Conservation (phyloP, 108 stramenopile species). For the Nitzschia sp. region DNA sequence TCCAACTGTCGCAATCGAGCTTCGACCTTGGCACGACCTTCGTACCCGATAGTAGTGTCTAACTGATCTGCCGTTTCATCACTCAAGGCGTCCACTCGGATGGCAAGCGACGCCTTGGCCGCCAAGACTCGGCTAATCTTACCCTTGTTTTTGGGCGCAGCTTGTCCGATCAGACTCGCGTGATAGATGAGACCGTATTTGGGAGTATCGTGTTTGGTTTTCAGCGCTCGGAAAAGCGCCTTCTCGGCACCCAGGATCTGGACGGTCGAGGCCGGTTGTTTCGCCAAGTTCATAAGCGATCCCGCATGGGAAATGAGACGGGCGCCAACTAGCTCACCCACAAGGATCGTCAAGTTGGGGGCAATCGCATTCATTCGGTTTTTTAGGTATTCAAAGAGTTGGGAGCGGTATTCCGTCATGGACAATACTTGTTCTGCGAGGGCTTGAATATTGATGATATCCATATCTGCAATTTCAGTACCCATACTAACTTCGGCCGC, state of each 20-base stretch:
- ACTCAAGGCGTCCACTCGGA: constrained; percentile 98
- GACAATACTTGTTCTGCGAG: constrained; percentile 96
- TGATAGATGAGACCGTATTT: constrained; percentile 99
- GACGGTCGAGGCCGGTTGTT: constrained; percentile 99
- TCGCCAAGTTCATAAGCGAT: constrained; percentile 97
- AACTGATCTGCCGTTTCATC: constrained; percentile 84
- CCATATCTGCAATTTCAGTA: constrained; percentile 96
- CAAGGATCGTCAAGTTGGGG: constrained; percentile 98
- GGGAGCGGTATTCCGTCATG: constrained; percentile 97
- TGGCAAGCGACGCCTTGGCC: constrained; percentile 97
- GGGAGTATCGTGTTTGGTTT: constrained; percentile 99
- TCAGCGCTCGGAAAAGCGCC: constrained; percentile 99
- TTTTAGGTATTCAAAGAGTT: constrained; percentile 98
- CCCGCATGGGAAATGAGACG: constrained; percentile 99
- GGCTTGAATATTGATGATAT: constrained; percentile 91
- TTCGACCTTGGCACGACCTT: constrained; percentile 97
- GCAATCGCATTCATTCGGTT: constrained; percentile 99
- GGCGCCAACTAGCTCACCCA: constrained; percentile 99
- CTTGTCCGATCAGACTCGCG: constrained; percentile 97
- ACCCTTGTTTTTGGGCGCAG: constrained; percentile 99
- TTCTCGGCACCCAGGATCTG: constrained; percentile 99
- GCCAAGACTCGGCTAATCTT: constrained; percentile 99
- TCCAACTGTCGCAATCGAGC: constrained; percentile 96
- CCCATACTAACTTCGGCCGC: constrained; percentile 99
- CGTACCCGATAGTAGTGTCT: constrained; percentile 95